Evolutionary conservation across 2,329 filamentous ascomycete species (phyloP).

Genomic region (Paramyrothecium roridum): DNA sequence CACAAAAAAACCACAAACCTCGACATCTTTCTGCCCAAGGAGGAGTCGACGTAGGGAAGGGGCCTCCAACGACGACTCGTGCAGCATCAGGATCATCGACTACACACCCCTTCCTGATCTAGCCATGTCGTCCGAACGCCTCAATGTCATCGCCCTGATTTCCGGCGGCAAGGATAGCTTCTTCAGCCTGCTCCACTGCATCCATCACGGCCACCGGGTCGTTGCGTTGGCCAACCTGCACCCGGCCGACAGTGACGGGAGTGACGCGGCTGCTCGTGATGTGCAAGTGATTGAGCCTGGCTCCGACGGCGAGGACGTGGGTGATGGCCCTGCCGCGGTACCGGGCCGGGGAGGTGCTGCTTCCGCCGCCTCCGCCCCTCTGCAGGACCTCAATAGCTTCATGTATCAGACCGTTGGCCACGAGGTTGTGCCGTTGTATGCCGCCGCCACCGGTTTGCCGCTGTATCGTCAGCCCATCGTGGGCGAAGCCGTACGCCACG

Average conservation of each 20-base stretch:
- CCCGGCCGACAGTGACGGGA: slow-evolving; percentile 38
- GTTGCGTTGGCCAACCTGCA: slow-evolving; percentile 88
- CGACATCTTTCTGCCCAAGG: too few relatives aligned
- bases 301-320: not conserved
- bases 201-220: slow-evolving; percentile 78
- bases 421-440: slow-evolving; percentile 80
- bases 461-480: slow-evolving; percentile 77
- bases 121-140: slow-evolving; percentile 39
- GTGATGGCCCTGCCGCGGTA: too few relatives aligned
- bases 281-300: slow-evolving; percentile 7
- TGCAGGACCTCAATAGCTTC: slow-evolving; percentile 80
- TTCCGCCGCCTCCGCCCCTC: slow-evolving; percentile 2
- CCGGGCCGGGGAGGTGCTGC: not conserved
- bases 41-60: too few relatives aligned
- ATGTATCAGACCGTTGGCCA: slow-evolving; percentile 99
- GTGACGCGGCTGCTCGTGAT: not conserved
- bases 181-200: slow-evolving; percentile 87
- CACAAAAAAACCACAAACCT: too few relatives aligned
- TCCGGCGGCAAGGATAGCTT: slow-evolving; percentile 98
- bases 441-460: slow-evolving; percentile 72
- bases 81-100: not conserved
- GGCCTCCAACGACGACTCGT: not conserved
- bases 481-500: slow-evolving; percentile 68
- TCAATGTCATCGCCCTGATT: slow-evolving; percentile 85
- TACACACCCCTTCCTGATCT: not conserved